Evolutionary conservation across 768 basidiomycete genomes (phyloP), one percentile per base, ranked within the genome.

Genomic region (Saitozyma sp.): DNA sequence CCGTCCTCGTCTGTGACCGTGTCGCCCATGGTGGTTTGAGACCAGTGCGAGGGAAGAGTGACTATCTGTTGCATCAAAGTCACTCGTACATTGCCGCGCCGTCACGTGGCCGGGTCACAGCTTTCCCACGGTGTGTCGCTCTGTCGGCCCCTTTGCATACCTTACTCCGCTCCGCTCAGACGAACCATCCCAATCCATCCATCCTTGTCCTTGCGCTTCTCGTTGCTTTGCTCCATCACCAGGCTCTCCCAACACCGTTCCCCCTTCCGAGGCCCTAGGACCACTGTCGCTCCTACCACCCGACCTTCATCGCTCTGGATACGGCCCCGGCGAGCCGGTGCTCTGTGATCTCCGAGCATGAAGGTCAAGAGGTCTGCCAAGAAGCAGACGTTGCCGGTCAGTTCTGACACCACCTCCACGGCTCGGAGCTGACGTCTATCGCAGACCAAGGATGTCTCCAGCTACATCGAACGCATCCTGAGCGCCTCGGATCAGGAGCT

Each of bases 401-500:
- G 76, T 19, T 38, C 59, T 29, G 49, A 39, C 48, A 13, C 11
- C 29, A 39, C 20, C 17, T 37, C 19, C 51, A 56, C 37, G 11
- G 45, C 13, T 13, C 11, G 13, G 13, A 2, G 45, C 45, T 46
- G 45, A 46, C 45, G 3, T 6, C n/a, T 46, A 17, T 6, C n/a
- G 39, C 65, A 78, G 73, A 62, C 68, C 11, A 62, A 73, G 0
- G 78, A 78, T 63, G 73, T 97, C 61, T 86, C 86, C 67, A 87
- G 88, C 72, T 86, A 96, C 75, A 90, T 96, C 68, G 81, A 83
- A 60, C 88, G 83, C 67, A 83, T 96, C 39, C 75, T 85, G 50
- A 83, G 83, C 62, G 87, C 89, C 5, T 81, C 86, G 3, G 87
- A 86, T 62, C 86, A 90, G 46, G 87, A 92, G 67, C 83, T 98